Evolutionary conservation across 108 stramenopile genomes (phyloP), one percentile per base, ranked within the genome.

Genomic region (Conticribra guillardii): DNA sequence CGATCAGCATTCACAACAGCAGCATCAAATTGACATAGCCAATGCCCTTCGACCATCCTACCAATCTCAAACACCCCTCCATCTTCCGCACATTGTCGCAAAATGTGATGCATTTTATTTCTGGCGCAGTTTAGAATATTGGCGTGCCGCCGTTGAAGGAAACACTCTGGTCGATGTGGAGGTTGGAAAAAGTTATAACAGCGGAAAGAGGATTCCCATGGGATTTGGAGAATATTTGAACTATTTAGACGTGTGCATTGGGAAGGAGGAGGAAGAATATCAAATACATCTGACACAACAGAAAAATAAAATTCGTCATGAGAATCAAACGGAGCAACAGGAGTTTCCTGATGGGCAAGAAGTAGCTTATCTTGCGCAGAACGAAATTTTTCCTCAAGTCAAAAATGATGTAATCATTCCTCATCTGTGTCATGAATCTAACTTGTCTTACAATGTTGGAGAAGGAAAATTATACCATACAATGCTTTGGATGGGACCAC

Each of bases 401-500:
- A 48, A 70, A 31, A n/a, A 72, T 46, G 89, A 90, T 68, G 67
- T 90, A 37, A 37, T 56, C 1, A 64, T 87, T 54, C 92, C 92
- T 16, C 41, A 51, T 11, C 79, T 90, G 60, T 89, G 88, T 54
- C 52, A 57, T 45, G 41, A 67, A 7, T 23, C 37, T 24, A 74
- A 82, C 47, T 34, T 46, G 1, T 34, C 55, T 2, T 61, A 70
- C 41, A 23, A 62, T 33, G 37, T 90, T 26, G 92, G 89, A 54
- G 73, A 87, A 46, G 88, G 87, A 4, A 76, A 79, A 37, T 54
- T 87, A 22, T 93, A 93, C 56, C 80, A 75, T 41, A 76, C 69
- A 27, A 90, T 90, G 89, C 19, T 86, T 49, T 90, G 92, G 92
- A 64, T 93, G 67, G 92, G 92, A 23, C 92, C 92, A 21, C 55